Evolutionary conservation across 2,329 filamentous ascomycete species (phyloP).

Genomic region (Paracoccidioides lutzii): DNA sequence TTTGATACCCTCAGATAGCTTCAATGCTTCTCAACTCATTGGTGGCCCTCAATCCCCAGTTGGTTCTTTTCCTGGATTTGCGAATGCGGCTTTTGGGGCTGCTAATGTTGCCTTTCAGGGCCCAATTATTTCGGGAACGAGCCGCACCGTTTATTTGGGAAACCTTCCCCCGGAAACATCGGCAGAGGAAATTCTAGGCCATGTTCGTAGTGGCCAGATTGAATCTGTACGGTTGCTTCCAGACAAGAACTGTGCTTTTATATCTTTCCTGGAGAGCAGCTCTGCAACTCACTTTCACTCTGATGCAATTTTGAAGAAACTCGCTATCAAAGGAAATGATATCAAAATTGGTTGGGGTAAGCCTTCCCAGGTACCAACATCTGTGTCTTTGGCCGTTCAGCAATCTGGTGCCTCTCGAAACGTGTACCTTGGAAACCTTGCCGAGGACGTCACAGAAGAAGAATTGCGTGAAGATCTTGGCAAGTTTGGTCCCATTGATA

Average conservation of each 20-base stretch:
- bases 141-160: slow-evolving; percentile 90
- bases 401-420: slow-evolving; percentile 95
- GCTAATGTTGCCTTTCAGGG: slow-evolving; percentile 65
- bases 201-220: slow-evolving; percentile 94
- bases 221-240: slow-evolving; percentile 94
- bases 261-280: slow-evolving; percentile 94
- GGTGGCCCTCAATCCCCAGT: slow-evolving; percentile 79
- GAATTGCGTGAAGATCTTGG: slow-evolving; percentile 88
- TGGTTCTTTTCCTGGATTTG: slow-evolving; percentile 54
- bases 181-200: slow-evolving; percentile 89
- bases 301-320: slow-evolving; percentile 98
- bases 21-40: slow-evolving; percentile 66
- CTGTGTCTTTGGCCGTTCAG: slow-evolving; percentile 91
- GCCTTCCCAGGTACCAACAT: slow-evolving; percentile 93
- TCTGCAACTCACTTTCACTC: slow-evolving; percentile 98
- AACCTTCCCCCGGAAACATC: slow-evolving; percentile 98
- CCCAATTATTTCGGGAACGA: slow-evolving; percentile 77
- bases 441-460: slow-evolving; percentile 81
- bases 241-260: slow-evolving; percentile 99
- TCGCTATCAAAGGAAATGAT: slow-evolving; percentile 95
- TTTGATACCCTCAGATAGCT: slow-evolving; percentile 73
- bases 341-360: slow-evolving; percentile 99
- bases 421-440: slow-evolving; percentile 86
- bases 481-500: slow-evolving; percentile 94
- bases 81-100: slow-evolving; percentile 44